Evolutionary conservation across 2,329 filamentous ascomycete species (phyloP).

Genomic region (Ophiosphaerella korrae): DNA sequence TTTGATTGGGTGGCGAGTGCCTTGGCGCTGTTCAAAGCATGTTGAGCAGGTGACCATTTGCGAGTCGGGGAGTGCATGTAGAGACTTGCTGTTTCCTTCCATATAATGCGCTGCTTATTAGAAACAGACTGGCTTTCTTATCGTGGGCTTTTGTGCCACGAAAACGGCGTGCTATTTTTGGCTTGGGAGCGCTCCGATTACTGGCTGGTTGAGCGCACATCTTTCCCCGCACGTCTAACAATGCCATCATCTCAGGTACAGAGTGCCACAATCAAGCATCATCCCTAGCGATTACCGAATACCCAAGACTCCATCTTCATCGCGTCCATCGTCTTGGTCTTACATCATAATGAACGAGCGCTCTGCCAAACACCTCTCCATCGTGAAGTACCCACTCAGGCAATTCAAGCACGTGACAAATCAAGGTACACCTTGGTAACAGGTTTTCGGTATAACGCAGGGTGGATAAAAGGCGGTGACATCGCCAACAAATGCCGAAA

Average conservation of each 20-base stretch:
- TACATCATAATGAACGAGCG: too few relatives aligned
- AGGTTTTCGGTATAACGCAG: background rate
- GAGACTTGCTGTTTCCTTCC: background rate
- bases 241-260: background rate
- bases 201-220: background rate
- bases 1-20: constrained; percentile 11
- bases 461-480: too few relatives aligned
- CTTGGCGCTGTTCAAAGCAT: constrained; percentile 10
- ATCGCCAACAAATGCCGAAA: too few relatives aligned
- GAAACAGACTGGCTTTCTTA: too few relatives aligned
- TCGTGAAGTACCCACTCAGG: background rate
- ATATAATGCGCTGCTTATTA: too few relatives aligned
- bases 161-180: constrained; percentile 5
- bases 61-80: constrained; percentile 4
- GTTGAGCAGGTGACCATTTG: constrained; percentile 7
- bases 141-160: too few relatives aligned
- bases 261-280: constrained; percentile 2
- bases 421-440: background rate
- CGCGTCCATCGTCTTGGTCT: too few relatives aligned
- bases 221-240: background rate
- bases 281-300: background rate
- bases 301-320: too few relatives aligned
- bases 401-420: too few relatives aligned
- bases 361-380: background rate
- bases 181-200: background rate